Percentiles rank a stretch among this genome's conserved stretches.
These are phyloP conservation scores for Plasmopara halstedii DNA, from an alignment of 352 stramenopile genomes.

Conservation along the genomic window DNA sequence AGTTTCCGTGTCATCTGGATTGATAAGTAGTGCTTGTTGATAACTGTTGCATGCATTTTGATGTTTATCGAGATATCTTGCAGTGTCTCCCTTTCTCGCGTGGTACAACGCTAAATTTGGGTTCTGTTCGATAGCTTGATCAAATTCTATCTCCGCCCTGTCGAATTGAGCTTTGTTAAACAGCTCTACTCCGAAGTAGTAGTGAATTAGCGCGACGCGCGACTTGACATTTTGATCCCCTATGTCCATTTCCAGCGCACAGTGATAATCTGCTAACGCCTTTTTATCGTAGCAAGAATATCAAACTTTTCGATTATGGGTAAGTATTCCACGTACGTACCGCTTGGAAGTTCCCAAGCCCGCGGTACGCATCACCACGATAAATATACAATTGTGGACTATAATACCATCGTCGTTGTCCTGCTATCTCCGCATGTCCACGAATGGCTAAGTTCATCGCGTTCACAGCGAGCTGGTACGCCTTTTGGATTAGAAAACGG, in stretches of 20 bases:
- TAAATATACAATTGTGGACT: conserved; percentile 59
- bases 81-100: conserved; percentile 59
- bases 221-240: conserved; percentile 44
- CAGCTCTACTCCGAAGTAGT: conserved; percentile 71
- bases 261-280: conserved; percentile 75
- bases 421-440: conserved; percentile 36
- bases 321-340: conserved; percentile 16
- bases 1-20: conserved; percentile 52
- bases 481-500: conserved; percentile 42
- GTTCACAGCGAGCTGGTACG: conserved; percentile 66
- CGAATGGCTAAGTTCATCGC: conserved; percentile 76
- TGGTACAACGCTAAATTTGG: conserved; percentile 47
- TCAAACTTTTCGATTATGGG: too few relatives aligned
- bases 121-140: conserved; percentile 44
- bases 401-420: conserved; percentile 37
- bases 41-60: conserved; percentile 47
- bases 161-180: conserved; percentile 72
- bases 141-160: conserved; percentile 63
- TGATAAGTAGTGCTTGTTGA: conserved; percentile 36
- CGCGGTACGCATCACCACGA: conserved; percentile 66
- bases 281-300: conserved; percentile 17
- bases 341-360: conserved; percentile 62
- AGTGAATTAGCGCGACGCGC: conserved; percentile 67
- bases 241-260: conserved; percentile 51
- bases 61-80: conserved; percentile 68